phyloP scores from a whole-genome alignment of 345 rosid species.

The Salix viminalis region DNA sequence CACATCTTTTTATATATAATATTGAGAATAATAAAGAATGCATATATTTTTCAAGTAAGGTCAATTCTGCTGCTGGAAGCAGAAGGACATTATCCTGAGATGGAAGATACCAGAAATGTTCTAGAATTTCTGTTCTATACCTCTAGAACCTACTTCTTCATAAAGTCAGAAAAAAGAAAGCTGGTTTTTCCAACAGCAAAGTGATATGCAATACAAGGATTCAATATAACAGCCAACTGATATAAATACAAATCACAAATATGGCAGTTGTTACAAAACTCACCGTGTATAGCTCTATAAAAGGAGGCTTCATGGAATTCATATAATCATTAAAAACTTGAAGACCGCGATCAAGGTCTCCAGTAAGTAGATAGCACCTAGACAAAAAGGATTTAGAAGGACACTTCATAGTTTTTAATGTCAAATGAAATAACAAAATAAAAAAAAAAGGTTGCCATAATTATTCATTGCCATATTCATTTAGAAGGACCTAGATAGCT shows the following conservation, averaged over 20 bases:
- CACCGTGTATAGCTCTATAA: slow-evolving; percentile 64
- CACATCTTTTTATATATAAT: too few relatives aligned
- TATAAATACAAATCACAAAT: not conserved
- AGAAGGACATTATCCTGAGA: not conserved
- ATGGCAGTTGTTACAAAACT: slow-evolving; percentile 16
- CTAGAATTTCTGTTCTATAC: not conserved
- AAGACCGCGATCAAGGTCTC: slow-evolving; percentile 68
- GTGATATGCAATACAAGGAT: not conserved
- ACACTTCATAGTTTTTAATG: not conserved
- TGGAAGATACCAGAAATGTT: not conserved
- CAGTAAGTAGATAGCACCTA: slow-evolving; percentile 77
- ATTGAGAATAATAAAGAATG: too few relatives aligned
- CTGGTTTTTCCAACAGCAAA: not conserved
- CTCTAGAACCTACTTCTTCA: not conserved
- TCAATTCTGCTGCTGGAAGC: too few relatives aligned
- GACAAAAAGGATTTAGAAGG: slow-evolving; percentile 5
- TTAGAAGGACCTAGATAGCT: too few relatives aligned
- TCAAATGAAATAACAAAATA: not conserved
- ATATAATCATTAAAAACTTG: slow-evolving; percentile 56
- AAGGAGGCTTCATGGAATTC: slow-evolving; percentile 44
- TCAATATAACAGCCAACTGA: not conserved
- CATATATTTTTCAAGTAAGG: too few relatives aligned
- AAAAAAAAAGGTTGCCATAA: too few relatives aligned
- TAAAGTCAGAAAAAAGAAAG: not conserved
- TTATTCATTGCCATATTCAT: too few relatives aligned